Evolutionary conservation across 192 early-diverging fungal genomes (phyloP).

Genomic region (Allomyces arbusculus): DNA sequence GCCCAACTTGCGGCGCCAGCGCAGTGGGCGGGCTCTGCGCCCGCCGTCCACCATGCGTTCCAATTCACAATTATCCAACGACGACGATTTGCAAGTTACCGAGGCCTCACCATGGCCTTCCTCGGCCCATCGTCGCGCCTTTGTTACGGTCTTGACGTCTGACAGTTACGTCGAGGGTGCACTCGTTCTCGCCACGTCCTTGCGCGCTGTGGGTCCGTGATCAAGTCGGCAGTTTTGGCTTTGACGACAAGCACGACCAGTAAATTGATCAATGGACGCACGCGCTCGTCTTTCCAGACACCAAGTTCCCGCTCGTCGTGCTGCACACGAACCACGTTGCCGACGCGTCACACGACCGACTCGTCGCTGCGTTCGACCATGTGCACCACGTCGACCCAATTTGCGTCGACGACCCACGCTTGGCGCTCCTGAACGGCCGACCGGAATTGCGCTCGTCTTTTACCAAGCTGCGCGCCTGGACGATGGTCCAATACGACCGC

Average conservation of each 20-base stretch:
- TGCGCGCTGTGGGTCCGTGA: no score
- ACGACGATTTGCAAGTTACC: no score
- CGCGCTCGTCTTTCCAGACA: slow-evolving; percentile 41
- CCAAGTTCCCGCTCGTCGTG: slow-evolving; percentile 39
- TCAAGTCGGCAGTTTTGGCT: no score
- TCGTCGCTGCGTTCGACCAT: slow-evolving; percentile 41
- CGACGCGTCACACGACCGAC: slow-evolving; percentile 17
- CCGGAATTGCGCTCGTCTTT: slow-evolving; percentile 74
- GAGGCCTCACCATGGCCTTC: no score
- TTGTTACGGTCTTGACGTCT: slow-evolving; percentile 66
- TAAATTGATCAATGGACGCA: slow-evolving; percentile 7
- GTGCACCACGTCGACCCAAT: slow-evolving; percentile 50
- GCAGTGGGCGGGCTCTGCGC: no score
- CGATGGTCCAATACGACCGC: slow-evolving; percentile 44
- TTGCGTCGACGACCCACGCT: slow-evolving; percentile 31
- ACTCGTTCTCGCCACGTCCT: slow-evolving; percentile 32
- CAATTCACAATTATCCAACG: no score
- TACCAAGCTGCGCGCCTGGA: slow-evolving; percentile 77
- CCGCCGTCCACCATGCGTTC: no score
- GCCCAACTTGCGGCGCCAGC: no score
- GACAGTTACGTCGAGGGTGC: slow-evolving; percentile 73
- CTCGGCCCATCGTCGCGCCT: slow-evolving; percentile 19
- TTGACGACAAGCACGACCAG: not conserved
- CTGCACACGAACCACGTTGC: slow-evolving; percentile 49
- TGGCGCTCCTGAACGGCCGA: slow-evolving; percentile 48